Base-by-base conservation (phyloP, 495 filamentous ascomycete genomes). In the Pseudevernia furfuracea region DNA sequence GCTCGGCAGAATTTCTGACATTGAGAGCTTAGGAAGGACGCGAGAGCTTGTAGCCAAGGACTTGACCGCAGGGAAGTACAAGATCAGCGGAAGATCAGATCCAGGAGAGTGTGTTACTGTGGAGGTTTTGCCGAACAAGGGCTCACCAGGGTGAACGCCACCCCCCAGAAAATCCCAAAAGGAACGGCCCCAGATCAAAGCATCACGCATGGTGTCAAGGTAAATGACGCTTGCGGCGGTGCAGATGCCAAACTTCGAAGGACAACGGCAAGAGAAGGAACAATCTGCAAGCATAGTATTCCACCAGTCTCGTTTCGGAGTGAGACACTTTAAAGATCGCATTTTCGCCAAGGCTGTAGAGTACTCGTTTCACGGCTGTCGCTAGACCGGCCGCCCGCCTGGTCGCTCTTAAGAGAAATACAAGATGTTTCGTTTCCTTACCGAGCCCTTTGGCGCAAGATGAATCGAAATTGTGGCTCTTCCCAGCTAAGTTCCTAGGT, bases 11-110 rank as follows among this genome's bases (percentile, higher is more conserved):
- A 97, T 98, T 67, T 78, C 79, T 38, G 91, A 87, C 64, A 98
- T 98, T 70, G 94, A 98, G 79, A 91, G 87, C 72, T 79, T 98
- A 63, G 94, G 94, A 8, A 81, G 94, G 48, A 98, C 94, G 21
- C 84, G 91, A 61, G 94, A 98, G 74, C 63, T 97, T 41, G 92
- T 93, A 2, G 89, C 95, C 46, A 98, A 97, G 76, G 87, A 89
- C 71, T 77, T 88, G 30, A 83, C 86, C 30, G 73, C 89, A 58
- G 84, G 87, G 28, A 88, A 87, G 71, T 98, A 98, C 72, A 82
- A 84, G 48, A 83, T 96, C 58, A 77, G 77, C 15, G 78, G 69
- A 43, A 65, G 49, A 23, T 25, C 49, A 30, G 69, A 71, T 28
- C 62, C 60, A 49, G 69, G 69, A 19, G 30, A 59, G 6, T 66